Evolutionary conservation across 192 early-diverging fungal species (phyloP), one percentile per base, ranked within the genome.

Genomic region (Dimargaris xerosporica): DNA sequence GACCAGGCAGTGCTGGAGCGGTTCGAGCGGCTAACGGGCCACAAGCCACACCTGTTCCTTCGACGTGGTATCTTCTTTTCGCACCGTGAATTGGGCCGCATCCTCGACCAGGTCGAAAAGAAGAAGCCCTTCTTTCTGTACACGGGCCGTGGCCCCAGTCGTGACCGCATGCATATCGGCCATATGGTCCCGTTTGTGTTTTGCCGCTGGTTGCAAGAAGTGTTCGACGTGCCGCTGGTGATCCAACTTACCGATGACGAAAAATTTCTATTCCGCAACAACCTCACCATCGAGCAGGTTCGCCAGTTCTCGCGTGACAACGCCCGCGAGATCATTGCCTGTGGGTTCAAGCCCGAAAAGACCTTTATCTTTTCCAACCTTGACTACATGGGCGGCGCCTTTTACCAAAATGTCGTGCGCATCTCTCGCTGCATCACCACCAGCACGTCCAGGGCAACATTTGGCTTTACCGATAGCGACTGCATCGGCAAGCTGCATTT

Each of bases 211-310:
- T 77, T 98, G 50, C 96, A 98, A 70, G 96, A 98, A 30, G 82
- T 89, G 29, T 98, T 98, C 80, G 84, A 93, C 68, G 90, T 87
- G 5, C 91, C 94, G 29, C 67, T 96, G 29, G 96, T 98, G 7
- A 87, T 98, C 61, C 96, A 98, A 72, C 78, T 98, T 64, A 98
- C 96, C 11, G 95, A 98, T 70, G 95, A 98, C 69, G 95, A 98
- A 78, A 98, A 98, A 80, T 98, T 90, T 72, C 69, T 98, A 72
- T 98, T 96, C 82, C 94, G 93, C 71, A 70, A 81, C 26, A 86
- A 86, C 23, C 71, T 98, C 58, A 93, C 88, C 54, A 52, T 93
- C 10, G 94, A 93, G 30, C 78, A 93, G 39, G 81, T 80, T 21
- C 74, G 80, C 63, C 71, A 90, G 65, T 93, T 82, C 69, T 77